These are phyloP conservation scores for Citrus australasica DNA, from an alignment of 345 rosid genomes.

Conservation along the genomic window DNA sequence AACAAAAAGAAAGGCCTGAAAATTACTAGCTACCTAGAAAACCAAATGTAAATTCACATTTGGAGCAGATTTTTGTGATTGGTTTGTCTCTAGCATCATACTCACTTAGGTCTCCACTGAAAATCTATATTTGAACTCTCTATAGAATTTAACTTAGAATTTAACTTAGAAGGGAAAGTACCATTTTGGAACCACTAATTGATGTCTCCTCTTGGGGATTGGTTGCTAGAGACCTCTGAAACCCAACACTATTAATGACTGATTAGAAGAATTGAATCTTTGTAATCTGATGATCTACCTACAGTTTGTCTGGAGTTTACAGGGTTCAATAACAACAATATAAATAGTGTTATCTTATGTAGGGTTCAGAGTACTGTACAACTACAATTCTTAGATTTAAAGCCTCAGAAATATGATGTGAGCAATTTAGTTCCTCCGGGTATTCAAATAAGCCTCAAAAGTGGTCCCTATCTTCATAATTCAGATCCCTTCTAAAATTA, in stretches of 20 bases:
- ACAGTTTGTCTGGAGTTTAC: not conserved
- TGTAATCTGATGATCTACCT: not conserved
- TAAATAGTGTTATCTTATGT: not conserved
- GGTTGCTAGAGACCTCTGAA: not conserved
- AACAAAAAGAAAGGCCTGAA: not conserved
- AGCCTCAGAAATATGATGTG: not conserved
- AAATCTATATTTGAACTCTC: not conserved
- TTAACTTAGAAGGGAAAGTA: not conserved
- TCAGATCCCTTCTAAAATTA: not conserved
- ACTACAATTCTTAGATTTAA: not conserved
- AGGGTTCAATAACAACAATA: not conserved
- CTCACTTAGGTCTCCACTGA: not conserved
- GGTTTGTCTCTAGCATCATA: not conserved
- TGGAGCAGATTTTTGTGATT: not conserved
- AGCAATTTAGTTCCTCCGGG: not conserved
- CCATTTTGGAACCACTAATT: not conserved
- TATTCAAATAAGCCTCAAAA: conserved; percentile 2
- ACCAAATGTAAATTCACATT: conserved; percentile 1
- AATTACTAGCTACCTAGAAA: not conserved
- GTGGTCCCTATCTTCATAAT: not conserved
- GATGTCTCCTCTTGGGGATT: not conserved
- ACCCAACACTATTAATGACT: not conserved
- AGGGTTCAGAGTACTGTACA: conserved; percentile 6
- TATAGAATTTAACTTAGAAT: not conserved
- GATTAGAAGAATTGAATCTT: not conserved